Conservation (phyloP, 108 stramenopile genomes). For the Nannochloropsis gaditana region DNA sequence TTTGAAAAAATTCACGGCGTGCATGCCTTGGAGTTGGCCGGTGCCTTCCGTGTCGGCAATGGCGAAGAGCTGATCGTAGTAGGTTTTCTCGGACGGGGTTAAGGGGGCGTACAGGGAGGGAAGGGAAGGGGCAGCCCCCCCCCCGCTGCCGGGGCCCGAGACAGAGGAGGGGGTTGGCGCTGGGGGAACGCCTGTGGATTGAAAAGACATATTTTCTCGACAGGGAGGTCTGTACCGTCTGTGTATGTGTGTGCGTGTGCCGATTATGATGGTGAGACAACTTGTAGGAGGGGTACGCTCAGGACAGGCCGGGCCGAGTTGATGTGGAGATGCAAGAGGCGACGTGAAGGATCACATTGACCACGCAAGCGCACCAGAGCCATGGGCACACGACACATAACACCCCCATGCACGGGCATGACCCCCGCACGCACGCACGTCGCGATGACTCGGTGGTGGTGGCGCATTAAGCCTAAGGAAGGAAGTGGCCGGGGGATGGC, state of each 20-base stretch:
- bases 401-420: too few relatives aligned
- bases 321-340: too few relatives aligned
- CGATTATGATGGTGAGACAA: background rate
- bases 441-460: too few relatives aligned
- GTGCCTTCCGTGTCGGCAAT: constrained; percentile 61
- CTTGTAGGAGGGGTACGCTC: too few relatives aligned
- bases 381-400: too few relatives aligned
- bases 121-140: constrained; percentile 6
- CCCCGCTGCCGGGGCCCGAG: background rate
- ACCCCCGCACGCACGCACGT: too few relatives aligned
- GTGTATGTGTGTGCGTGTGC: background rate
- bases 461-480: too few relatives aligned
- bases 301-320: too few relatives aligned
- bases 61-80: constrained; percentile 70
- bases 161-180: constrained; percentile 20
- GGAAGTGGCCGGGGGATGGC: too few relatives aligned
- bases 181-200: background rate
- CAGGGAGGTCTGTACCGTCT: background rate
- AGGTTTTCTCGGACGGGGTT: constrained; percentile 26
- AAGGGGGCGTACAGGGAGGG: constrained; percentile 23
- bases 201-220: background rate
- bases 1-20: constrained; percentile 77
- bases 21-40: constrained; percentile 63
- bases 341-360: too few relatives aligned
- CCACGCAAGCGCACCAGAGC: too few relatives aligned